Conservation (phyloP, 768 basidiomycete genomes). For the Pholiota molesta region DNA sequence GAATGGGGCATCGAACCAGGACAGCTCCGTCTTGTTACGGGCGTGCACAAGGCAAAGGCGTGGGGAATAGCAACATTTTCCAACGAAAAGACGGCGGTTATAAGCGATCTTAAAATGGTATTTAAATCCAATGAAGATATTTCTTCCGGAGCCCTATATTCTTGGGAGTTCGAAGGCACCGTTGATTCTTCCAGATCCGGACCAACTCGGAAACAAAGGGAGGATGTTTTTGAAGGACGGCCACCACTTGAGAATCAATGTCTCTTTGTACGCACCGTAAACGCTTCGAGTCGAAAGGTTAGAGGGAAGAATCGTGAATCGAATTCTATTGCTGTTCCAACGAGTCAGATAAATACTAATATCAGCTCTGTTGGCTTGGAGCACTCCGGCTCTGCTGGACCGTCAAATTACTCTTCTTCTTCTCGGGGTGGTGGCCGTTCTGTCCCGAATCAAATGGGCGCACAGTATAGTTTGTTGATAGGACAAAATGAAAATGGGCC, state of each 20-base stretch:
- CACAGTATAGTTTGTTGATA: too few species aligned
- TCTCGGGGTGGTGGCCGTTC: too few species aligned
- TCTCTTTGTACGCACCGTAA: background rate
- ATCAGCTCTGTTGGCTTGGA: too few species aligned
- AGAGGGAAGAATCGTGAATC: too few species aligned
- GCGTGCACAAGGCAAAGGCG: background rate
- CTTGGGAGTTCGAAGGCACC: background rate
- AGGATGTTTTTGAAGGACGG: background rate
- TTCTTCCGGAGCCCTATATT: background rate
- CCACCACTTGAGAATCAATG: background rate
- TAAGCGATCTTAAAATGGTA: background rate
- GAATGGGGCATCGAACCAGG: background rate
- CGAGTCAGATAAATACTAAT: background rate
- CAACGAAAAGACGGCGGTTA: background rate
- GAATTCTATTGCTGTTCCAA: too few species aligned
- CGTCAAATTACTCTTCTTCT: too few species aligned
- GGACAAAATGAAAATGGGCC: background rate
- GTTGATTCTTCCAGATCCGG: background rate
- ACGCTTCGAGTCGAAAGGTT: background rate
- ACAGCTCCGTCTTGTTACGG: background rate
- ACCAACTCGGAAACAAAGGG: background rate
- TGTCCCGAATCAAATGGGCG: too few species aligned
- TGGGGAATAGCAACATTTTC: background rate
- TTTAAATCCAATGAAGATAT: background rate
- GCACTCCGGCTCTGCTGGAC: too few species aligned